Evolutionary conservation across 2,329 filamentous ascomycete genomes (phyloP), one percentile per base, ranked within the genome.

Genomic region (Septoria petroselini): DNA sequence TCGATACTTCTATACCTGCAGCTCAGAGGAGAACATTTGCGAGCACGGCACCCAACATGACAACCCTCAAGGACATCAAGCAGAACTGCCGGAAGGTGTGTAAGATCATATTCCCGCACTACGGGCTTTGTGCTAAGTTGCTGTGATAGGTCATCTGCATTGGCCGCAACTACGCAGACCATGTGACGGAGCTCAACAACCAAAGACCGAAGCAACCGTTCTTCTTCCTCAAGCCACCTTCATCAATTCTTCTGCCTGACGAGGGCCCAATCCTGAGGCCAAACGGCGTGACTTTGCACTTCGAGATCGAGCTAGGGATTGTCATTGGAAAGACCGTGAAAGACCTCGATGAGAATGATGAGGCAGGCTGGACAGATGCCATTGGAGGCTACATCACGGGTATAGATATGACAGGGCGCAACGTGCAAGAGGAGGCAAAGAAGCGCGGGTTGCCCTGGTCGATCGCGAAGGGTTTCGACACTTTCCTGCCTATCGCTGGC

Each of bases 351-450:
- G 80, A 83, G 7, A 75, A 82, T n/a, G 86, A 95, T 65, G 78
- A 82, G 53, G 71, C 86, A 68, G 82, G 79, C n/a, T 89, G 89
- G 19, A 68, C 94, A 61, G 87, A 89, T 64, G 83, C 88, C 33
- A 90, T 97, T 68, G 82, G 86, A 60, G 84, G 88, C 64, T 98
- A 97, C 71, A 81, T 91, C 58, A 78, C 97, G 39, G 84, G 87
- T 61, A 96, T 98, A 64, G 93, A 98, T 73, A 94, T 98, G 88
- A 98, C 93, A 7, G 93, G 87, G 1, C 86, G 93, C 59, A 97
- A 97, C 71, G 82, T 88, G 5, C 93, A 98, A 73, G 88, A 95
- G 62, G 90, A 96, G 74, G 91, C 91, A 58, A 98, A 97, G 81
- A 89, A 86, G 73, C 95, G 93, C 77, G 90, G 93, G 29, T 83